Conservation (phyloP, 2,329 filamentous ascomycete species). For the Fusarium solani-melongenae region DNA sequence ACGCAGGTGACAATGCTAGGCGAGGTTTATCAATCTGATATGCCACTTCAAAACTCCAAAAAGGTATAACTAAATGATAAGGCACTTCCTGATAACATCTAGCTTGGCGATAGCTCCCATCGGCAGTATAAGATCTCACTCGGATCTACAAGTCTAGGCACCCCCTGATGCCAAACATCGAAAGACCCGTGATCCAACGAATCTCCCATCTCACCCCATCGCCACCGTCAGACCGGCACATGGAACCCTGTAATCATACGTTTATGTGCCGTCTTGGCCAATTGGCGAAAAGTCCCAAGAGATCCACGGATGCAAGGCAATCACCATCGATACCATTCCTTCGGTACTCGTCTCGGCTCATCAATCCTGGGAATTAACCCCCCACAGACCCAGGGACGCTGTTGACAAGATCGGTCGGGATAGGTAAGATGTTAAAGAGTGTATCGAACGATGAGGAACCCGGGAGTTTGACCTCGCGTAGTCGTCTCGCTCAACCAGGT, state of each 20-base stretch:
- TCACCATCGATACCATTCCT: not conserved
- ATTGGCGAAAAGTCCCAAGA: not conserved
- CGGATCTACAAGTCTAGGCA: not conserved
- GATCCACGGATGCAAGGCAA: not conserved
- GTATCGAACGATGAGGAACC: not conserved
- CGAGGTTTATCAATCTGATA: not conserved
- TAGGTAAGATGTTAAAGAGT: not conserved
- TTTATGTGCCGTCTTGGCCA: not conserved
- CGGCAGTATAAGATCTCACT: not conserved
- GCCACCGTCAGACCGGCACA: not conserved
- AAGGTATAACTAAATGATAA: not conserved
- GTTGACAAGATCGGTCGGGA: not conserved
- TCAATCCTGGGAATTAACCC: not conserved
- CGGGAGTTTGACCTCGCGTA: not conserved
- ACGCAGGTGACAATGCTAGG: not conserved
- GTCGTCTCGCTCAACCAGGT: not conserved
- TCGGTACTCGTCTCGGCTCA: not conserved
- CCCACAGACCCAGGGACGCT: not conserved
- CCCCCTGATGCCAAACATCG: not conserved
- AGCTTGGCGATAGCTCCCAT: not conserved
- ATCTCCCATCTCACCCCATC: not conserved
- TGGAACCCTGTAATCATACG: not conserved
- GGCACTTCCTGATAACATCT: not conserved
- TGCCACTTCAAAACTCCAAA: not conserved
- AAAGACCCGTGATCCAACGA: not conserved